phyloP scores from a whole-genome alignment of 441 rosid genomes.

The Populus tomentosa region DNA sequence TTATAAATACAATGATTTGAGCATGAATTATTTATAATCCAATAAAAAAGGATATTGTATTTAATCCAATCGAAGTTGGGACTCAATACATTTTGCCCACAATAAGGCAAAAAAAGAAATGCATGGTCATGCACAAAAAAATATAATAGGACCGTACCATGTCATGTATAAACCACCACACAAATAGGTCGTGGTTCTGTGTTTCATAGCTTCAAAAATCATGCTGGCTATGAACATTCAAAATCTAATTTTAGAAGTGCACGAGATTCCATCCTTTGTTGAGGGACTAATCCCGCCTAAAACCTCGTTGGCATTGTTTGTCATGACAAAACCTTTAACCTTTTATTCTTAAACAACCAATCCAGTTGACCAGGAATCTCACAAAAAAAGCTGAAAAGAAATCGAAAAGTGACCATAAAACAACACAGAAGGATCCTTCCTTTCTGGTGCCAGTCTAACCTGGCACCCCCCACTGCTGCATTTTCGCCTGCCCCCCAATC shows the following conservation, averaged over 20 bases:
- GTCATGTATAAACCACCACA: not conserved
- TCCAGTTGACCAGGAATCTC: slow-evolving; percentile 15
- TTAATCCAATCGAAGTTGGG: too few species aligned
- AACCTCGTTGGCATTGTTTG: slow-evolving; percentile 26
- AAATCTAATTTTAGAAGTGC: not conserved
- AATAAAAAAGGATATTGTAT: too few species aligned
- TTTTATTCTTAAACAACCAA: not conserved
- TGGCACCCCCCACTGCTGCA: not conserved
- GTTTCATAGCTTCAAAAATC: not conserved
- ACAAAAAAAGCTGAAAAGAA: not conserved
- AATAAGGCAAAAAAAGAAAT: too few species aligned
- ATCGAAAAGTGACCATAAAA: not conserved
- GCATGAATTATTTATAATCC: not conserved
- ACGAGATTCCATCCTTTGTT: not conserved
- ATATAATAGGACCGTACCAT: too few species aligned
- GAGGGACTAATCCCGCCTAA: not conserved
- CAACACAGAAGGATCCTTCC: not conserved
- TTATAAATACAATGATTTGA: not conserved
- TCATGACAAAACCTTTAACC: slow-evolving; percentile 20
- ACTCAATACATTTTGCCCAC: too few species aligned
- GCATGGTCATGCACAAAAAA: too few species aligned
- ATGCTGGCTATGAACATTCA: not conserved
- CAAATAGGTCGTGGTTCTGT: not conserved
- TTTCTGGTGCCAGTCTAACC: not conserved
- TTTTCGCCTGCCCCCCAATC: not conserved